Conservation (phyloP, 1,284 basidiomycete species). For the Cryptococcus sp. region DNA sequence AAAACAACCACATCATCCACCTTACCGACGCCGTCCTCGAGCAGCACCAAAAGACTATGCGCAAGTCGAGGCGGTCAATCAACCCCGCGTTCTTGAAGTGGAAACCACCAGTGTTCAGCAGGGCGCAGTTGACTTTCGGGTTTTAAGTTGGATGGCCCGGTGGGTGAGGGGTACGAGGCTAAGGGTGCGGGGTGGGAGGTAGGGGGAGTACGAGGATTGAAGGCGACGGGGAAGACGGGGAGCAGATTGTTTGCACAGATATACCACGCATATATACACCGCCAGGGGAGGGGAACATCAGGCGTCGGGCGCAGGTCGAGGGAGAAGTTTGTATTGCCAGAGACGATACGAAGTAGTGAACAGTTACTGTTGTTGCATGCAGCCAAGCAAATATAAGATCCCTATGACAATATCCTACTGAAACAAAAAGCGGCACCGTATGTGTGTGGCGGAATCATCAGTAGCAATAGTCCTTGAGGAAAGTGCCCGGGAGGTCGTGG, state of each 20-base stretch:
- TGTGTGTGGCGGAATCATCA: no score
- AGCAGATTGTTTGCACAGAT: neutral
- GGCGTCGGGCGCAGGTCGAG: no score
- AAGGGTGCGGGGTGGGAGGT: neutral
- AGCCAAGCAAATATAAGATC: neutral
- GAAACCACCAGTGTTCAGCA: constrained; percentile 90
- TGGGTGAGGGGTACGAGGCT: neutral
- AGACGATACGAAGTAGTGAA: no score
- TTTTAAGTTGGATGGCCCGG: constrained; percentile 60
- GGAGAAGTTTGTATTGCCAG: no score
- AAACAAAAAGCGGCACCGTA: no score
- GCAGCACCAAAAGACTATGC: constrained; percentile 77
- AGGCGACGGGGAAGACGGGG: neutral
- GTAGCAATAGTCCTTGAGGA: no score
- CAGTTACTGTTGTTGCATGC: neutral
- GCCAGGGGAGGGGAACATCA: no score
- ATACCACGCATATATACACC: neutral
- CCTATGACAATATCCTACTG: neutral
- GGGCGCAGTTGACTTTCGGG: constrained; percentile 84
- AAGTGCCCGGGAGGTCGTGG: no score
- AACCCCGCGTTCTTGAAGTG: constrained; percentile 74
- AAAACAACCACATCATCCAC: constrained; percentile 90
- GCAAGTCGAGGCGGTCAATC: constrained; percentile 76
- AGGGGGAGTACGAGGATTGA: neutral
- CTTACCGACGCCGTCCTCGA: constrained; percentile 88